These are phyloP conservation scores for Wickerhamiella bombiphila DNA, from an alignment of 805 yeast species.

Conservation along the genomic window DNA sequence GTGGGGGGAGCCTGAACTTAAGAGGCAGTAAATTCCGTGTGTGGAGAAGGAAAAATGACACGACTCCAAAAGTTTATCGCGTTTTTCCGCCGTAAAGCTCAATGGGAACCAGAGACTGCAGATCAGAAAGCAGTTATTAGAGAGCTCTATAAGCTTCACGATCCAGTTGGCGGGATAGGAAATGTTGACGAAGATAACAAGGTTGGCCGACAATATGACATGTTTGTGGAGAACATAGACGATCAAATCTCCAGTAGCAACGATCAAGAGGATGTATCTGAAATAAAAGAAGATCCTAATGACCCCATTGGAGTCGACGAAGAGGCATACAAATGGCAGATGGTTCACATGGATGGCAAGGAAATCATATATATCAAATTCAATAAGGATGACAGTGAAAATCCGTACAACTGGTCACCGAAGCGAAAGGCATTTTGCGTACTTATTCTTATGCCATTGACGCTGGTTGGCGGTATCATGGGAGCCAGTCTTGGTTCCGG, in stretches of 20 bases:
- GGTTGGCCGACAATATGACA: slow-evolving; percentile 3
- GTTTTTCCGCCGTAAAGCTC: slow-evolving; percentile 7
- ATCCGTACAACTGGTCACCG: slow-evolving; percentile 73
- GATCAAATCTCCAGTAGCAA: neutral
- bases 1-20: too few relatives aligned
- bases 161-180: slow-evolving; percentile 4
- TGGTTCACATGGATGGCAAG: slow-evolving; percentile 7
- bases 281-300: neutral
- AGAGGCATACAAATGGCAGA: too few relatives aligned
- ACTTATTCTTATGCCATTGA: slow-evolving; percentile 48
- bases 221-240: slow-evolving; percentile 6
- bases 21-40: too few relatives aligned
- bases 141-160: slow-evolving; percentile 7
- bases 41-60: too few relatives aligned
- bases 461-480: slow-evolving; percentile 82
- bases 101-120: slow-evolving; percentile 6
- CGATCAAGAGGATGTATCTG: too few relatives aligned
- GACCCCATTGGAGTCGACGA: slow-evolving; percentile 2
- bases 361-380: slow-evolving; percentile 35
- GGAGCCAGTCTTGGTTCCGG: slow-evolving; percentile 85
- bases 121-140: slow-evolving; percentile 8
- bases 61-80: too few relatives aligned
- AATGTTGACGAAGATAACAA: slow-evolving; percentile 8
- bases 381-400: slow-evolving; percentile 79
- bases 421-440: slow-evolving; percentile 35